Conservation (phyloP, 2,329 filamentous ascomycete genomes). For the Xylariaceae sp. region DNA sequence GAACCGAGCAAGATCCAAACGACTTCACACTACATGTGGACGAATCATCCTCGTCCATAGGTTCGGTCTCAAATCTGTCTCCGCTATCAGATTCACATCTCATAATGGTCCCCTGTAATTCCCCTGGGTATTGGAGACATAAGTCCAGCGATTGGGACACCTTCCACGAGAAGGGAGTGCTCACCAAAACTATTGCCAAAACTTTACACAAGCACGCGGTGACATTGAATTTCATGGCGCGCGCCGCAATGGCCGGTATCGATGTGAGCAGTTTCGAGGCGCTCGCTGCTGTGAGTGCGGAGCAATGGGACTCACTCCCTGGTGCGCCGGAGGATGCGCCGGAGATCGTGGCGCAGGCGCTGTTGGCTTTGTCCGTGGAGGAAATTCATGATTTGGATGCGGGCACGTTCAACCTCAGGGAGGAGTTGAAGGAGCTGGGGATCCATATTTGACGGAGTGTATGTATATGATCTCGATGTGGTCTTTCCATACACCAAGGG, state of each 20-base stretch:
- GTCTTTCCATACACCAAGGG: no score
- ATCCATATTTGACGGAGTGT: neutral
- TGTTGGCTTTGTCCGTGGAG: neutral
- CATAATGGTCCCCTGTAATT: no score
- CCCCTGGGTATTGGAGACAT: no score
- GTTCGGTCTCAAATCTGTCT: no score
- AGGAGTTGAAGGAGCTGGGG: conserved; percentile 4
- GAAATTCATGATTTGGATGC: conserved; percentile 2
- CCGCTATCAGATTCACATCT: no score
- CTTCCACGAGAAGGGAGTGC: no score
- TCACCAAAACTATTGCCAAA: no score
- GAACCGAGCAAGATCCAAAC: no score
- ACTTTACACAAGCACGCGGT: neutral
- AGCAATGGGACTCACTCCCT: conserved; percentile 4
- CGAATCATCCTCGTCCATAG: no score
- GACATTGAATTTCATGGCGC: conserved; percentile 13
- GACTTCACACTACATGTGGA: no score
- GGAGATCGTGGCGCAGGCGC: neutral
- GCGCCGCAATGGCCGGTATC: conserved; percentile 2
- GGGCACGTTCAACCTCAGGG: neutral
- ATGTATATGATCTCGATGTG: no score
- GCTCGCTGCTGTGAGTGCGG: conserved; percentile 3
- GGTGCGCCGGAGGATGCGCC: neutral
- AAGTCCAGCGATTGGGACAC: no score
- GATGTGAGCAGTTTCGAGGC: conserved; percentile 1